These are phyloP conservation scores for Suhomyces kilbournensis DNA, from an alignment of 805 yeast species.

Conservation along the genomic window DNA sequence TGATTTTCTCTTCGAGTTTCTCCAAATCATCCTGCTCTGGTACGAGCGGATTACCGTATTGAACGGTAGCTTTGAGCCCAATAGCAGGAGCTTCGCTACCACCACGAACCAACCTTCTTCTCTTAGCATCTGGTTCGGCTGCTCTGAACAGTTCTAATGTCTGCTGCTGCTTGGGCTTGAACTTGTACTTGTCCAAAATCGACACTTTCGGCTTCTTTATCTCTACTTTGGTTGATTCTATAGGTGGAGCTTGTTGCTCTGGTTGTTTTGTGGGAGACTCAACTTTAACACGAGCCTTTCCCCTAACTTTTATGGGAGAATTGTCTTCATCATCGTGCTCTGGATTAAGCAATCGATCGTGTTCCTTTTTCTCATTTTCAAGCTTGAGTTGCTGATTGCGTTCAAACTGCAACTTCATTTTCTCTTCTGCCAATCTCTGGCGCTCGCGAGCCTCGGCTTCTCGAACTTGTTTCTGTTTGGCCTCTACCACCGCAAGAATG, in stretches of 20 bases:
- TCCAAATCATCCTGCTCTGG: conserved; percentile 33
- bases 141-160: conserved; percentile 26
- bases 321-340: conserved; percentile 30
- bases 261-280: not conserved
- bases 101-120: conserved; percentile 37
- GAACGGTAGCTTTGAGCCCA: not conserved
- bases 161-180: conserved; percentile 30
- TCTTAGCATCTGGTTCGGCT: conserved; percentile 23
- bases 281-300: conserved; percentile 29
- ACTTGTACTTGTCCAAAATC: conserved; percentile 41
- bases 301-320: conserved; percentile 34
- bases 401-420: conserved; percentile 16
- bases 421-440: conserved; percentile 6
- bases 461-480: conserved; percentile 12
- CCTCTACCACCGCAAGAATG: conserved; percentile 18
- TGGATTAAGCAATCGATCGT: not conserved
- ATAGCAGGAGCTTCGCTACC: not conserved
- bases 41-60: not conserved
- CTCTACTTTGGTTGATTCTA: conserved; percentile 37
- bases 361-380: conserved; percentile 8
- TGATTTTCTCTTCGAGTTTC: conserved; percentile 37
- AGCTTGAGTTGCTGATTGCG: not conserved
- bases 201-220: conserved; percentile 39
- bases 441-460: conserved; percentile 10
- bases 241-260: conserved; percentile 16